Conservation (phyloP, 1,284 basidiomycete genomes). For the Ganoderma sp. region DNA sequence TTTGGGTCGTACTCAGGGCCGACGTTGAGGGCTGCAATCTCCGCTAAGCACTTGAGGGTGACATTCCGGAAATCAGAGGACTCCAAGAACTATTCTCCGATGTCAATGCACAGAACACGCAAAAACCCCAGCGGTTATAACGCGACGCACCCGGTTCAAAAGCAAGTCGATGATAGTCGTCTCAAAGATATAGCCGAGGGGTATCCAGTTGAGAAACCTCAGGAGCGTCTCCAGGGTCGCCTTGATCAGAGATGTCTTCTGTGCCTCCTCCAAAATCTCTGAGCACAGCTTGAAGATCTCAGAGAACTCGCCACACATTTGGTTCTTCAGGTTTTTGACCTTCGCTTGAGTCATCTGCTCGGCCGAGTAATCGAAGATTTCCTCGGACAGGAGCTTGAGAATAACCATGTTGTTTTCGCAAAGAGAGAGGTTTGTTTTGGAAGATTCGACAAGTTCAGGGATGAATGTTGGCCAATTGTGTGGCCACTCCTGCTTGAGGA, state of each 20-base stretch:
- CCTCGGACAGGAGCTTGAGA: conserved; percentile 95
- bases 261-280: conserved; percentile 97
- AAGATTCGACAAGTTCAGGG: conserved; percentile 96
- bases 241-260: conserved; percentile 94
- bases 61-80: conserved; percentile 97
- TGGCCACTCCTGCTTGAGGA: conserved; percentile 99
- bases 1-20: conserved; percentile 99
- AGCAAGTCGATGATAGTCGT: conserved; percentile 97
- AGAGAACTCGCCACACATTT: conserved; percentile 96
- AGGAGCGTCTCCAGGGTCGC: conserved; percentile 96
- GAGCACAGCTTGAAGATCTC: conserved; percentile 96
- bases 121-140: not conserved
- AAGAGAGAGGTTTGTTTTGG: conserved; percentile 93
- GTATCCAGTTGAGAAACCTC: conserved; percentile 99
- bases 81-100: conserved; percentile 84
- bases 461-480: conserved; percentile 99
- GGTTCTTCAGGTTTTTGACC: conserved; percentile 97
- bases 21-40: conserved; percentile 93
- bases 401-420: conserved; percentile 99
- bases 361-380: conserved; percentile 99
- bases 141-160: conserved; percentile 76
- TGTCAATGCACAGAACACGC: not conserved
- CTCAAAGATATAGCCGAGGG: conserved; percentile 98
- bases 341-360: conserved; percentile 99
- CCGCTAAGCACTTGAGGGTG: conserved; percentile 97